These are phyloP conservation scores for Solanum ahanhuiri DNA, from an alignment of 257 asterid species.

Conservation along the genomic window DNA sequence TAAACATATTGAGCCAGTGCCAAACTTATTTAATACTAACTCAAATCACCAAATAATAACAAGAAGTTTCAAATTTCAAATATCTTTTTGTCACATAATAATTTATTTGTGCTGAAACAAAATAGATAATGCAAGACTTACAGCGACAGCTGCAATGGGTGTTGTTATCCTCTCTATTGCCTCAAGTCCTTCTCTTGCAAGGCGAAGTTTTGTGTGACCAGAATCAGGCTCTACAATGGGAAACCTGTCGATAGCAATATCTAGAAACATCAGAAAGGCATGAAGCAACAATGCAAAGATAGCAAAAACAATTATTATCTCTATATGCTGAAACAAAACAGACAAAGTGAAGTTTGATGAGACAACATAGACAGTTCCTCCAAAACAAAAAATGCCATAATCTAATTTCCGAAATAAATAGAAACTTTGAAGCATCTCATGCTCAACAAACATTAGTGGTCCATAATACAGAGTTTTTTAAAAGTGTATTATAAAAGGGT, in stretches of 20 bases:
- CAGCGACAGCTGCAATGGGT: constrained; percentile 93
- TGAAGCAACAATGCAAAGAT: background rate
- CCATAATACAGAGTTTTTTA: background rate
- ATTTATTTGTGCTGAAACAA: no score
- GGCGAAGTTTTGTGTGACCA: constrained; percentile 91
- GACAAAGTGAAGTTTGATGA: background rate
- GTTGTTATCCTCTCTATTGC: constrained; percentile 79
- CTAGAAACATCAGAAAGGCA: background rate
- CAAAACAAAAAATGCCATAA: background rate
- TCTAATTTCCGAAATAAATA: background rate
- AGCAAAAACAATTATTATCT: background rate
- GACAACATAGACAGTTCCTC: background rate
- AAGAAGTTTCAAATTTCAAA: background rate
- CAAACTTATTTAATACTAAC: no score
- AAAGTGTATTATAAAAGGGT: background rate
- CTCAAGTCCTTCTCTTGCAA: constrained; percentile 79
- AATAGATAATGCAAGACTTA: constrained; percentile 24
- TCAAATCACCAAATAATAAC: no score
- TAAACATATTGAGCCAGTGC: background rate
- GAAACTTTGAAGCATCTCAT: background rate
- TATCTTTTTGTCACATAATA: background rate
- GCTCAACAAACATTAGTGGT: background rate
- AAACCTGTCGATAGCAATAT: constrained; percentile 36
- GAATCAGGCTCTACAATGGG: constrained; percentile 94
- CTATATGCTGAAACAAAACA: background rate